Base-by-base conservation (phyloP, 2,329 filamentous ascomycete species). In the Xylariaceae sp. region DNA sequence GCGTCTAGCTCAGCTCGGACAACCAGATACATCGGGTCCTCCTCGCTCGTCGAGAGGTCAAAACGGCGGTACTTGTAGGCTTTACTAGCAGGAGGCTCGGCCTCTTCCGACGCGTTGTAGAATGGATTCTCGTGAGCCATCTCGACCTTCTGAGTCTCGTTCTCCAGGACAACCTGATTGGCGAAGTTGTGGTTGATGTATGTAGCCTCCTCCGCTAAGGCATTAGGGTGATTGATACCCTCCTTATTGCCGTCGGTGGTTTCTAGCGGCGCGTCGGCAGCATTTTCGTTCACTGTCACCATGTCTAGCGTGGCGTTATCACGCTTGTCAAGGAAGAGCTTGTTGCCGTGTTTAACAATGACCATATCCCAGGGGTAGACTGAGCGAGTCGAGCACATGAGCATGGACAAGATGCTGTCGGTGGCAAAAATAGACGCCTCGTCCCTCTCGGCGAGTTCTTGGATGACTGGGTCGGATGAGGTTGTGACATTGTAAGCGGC, bases 161-260 rank as follows among this genome's bases (percentile, higher is more conserved):
- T 89, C 81, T 99, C 95, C 67, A 86, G 77, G 65, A 99, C 93
- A 49, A 96, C 91, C 81, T 99, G 95, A 76, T 96, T 91, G 67
- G 91, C 90, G 76, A 99, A 99, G 82, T 98, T 96, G 84, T 98
- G 95, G 86, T 99, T 99, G 85, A 99, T 99, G 81, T 97, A 96
- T 50, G 95, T 99, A 52, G 95, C 95, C 79, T 99, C 95, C 75
- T 97, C 89, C 70, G 96, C 93, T 55, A 99, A 87, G 51, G 93
- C 91, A 52, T 81, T 79, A n/a, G 95, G 95, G 71, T 92, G 92
- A 85, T 99, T 99, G 78, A 99, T 89, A 64, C 84, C 81, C 73
- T 99, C 95, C 79, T 96, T 96, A 81, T 91, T 92, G 69, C 91
- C 91, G 71, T 98, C 93, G 54, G 91, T 88, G 23, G 89, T 86